phyloP scores from a whole-genome alignment of 768 basidiomycete genomes.

The Hygrophorus pudorinus region DNA sequence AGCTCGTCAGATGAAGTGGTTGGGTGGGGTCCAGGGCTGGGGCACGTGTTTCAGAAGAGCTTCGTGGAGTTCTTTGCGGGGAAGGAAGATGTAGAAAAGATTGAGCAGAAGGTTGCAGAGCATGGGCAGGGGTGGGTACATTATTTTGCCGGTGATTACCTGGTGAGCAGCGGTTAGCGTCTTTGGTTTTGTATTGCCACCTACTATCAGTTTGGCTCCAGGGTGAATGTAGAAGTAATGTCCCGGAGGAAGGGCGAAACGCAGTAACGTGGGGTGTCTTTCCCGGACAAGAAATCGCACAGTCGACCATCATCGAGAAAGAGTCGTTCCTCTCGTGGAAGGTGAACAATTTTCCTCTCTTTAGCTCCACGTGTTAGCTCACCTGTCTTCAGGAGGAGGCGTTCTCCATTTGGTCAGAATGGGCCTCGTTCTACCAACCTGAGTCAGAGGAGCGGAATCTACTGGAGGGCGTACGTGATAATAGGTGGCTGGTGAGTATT shows the following conservation, averaged over 20 bases:
- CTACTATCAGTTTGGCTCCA: slow-evolving; percentile 47
- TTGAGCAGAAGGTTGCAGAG: slow-evolving; percentile 47
- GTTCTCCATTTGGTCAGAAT: slow-evolving; percentile 91
- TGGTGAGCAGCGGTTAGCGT: slow-evolving; percentile 36
- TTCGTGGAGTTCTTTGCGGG: slow-evolving; percentile 96
- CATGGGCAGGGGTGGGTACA: slow-evolving; percentile 61
- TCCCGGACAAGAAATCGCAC: slow-evolving; percentile 90
- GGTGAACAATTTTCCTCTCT: slow-evolving; percentile 32
- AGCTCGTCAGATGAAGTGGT: slow-evolving; percentile 66
- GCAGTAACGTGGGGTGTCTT: slow-evolving; percentile 99
- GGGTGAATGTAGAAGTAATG: slow-evolving; percentile 77
- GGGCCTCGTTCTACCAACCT: slow-evolving; percentile 82
- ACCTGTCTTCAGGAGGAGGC: slow-evolving; percentile 69
- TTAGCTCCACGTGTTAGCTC: neutral
- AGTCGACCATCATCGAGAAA: slow-evolving; percentile 93
- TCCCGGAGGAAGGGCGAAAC: slow-evolving; percentile 70
- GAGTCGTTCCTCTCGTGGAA: slow-evolving; percentile 97
- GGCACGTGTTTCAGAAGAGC: slow-evolving; percentile 95
- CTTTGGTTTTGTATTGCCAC: slow-evolving; percentile 56
- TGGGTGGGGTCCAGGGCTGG: slow-evolving; percentile 89
- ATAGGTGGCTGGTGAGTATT: slow-evolving; percentile 85
- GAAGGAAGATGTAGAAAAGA: slow-evolving; percentile 39
- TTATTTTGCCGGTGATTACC: slow-evolving; percentile 75
- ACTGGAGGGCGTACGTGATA: slow-evolving; percentile 60
- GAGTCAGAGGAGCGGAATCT: slow-evolving; percentile 59